phyloP scores from a whole-genome alignment of 495 filamentous ascomycete genomes.

The Aspergillus wentii region DNA sequence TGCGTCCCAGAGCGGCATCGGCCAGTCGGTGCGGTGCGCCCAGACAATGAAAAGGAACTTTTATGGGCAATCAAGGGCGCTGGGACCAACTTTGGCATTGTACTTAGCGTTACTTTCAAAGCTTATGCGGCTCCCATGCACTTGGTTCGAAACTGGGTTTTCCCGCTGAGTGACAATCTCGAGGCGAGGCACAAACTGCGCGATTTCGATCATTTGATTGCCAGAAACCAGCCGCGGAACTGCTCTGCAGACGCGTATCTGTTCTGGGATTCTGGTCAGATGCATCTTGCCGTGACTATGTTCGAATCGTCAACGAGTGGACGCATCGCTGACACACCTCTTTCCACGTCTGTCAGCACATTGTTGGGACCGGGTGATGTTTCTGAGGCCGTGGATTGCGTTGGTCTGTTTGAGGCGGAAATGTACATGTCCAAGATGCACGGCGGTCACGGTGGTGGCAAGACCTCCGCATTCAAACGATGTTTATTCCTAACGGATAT shows the following conservation, averaged over 20 bases:
- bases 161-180: slow-evolving; percentile 35
- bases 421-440: slow-evolving; percentile 61
- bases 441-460: slow-evolving; percentile 51
- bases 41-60: slow-evolving; percentile 47
- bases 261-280: slow-evolving; percentile 42
- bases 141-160: slow-evolving; percentile 44
- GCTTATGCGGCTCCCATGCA: slow-evolving; percentile 40
- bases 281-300: slow-evolving; percentile 52
- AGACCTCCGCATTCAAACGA: slow-evolving; percentile 62
- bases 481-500: slow-evolving; percentile 56
- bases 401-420: slow-evolving; percentile 53
- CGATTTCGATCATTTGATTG: slow-evolving; percentile 39
- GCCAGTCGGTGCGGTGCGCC: slow-evolving; percentile 42
- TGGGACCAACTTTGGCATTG: slow-evolving; percentile 59
- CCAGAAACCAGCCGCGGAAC: slow-evolving; percentile 34
- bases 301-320: slow-evolving; percentile 37
- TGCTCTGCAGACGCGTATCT: slow-evolving; percentile 56
- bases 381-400: slow-evolving; percentile 36
- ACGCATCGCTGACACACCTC: slow-evolving; percentile 12
- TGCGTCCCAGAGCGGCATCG: slow-evolving; percentile 43
- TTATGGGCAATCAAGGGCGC: slow-evolving; percentile 60
- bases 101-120: slow-evolving; percentile 55
- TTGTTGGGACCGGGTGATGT: slow-evolving; percentile 33
- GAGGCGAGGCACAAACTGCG: slow-evolving; percentile 34
- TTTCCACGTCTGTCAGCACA: slow-evolving; percentile 10